Percentiles rank a stretch among this genome's conserved stretches.
Evolutionary conservation across 306 rosid species (phyloP).

Genomic region (Canavalia gladiata): DNA sequence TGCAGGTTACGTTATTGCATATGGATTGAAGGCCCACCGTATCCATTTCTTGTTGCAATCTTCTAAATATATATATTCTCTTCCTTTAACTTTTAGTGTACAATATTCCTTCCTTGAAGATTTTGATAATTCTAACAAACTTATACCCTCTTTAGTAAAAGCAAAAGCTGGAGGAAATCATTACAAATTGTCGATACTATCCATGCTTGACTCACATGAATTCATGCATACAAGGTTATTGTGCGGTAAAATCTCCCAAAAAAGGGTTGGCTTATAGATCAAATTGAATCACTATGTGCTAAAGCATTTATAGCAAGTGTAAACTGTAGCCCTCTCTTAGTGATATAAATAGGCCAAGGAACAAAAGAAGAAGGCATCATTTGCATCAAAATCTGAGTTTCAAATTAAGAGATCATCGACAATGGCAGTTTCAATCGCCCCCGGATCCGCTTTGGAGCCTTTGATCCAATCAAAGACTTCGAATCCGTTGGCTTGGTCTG

Average conservation of each 20-base stretch:
- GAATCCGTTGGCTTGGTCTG: slow-evolving; percentile 45
- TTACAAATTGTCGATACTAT: not conserved
- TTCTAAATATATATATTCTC: slow-evolving; percentile 29
- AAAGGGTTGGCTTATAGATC: not conserved
- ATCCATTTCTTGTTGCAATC: slow-evolving; percentile 36
- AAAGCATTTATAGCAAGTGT: not conserved
- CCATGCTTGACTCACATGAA: not conserved
- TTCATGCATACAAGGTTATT: not conserved
- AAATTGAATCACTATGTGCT: not conserved
- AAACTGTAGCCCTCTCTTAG: not conserved
- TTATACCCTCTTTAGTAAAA: slow-evolving; percentile 39
- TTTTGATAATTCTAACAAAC: slow-evolving; percentile 11
- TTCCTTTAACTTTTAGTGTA: slow-evolving; percentile 43
- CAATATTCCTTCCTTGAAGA: slow-evolving; percentile 49
- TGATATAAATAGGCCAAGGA: slow-evolving; percentile 44
- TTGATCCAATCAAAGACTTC: not conserved
- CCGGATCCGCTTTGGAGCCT: not conserved
- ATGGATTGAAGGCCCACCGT: no score
- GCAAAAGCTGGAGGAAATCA: slow-evolving; percentile 47
- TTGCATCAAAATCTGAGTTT: slow-evolving; percentile 2
- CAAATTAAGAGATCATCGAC: not conserved
- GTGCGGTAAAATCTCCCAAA: slow-evolving; percentile 1
- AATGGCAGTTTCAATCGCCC: slow-evolving; percentile 8
- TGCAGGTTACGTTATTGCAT: not conserved
- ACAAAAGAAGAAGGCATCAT: slow-evolving; percentile 16